Conservation (phyloP, 169 alveolate genomes). For the Eimeria praecox region DNA sequence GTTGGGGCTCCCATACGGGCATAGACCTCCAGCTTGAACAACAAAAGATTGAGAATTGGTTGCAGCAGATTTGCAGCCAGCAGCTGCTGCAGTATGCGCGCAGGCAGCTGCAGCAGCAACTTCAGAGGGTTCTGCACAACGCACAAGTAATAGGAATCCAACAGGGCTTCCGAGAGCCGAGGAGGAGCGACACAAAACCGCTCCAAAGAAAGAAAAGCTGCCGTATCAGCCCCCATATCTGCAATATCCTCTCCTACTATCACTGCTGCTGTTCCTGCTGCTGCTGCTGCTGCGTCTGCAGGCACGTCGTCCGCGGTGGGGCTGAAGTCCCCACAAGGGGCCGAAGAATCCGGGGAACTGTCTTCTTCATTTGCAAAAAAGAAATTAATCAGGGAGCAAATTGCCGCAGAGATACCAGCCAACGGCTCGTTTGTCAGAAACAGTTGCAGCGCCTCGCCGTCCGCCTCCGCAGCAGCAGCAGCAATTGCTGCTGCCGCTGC, state of each 20-base stretch:
- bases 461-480: constrained; percentile 39
- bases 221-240: too few relatives aligned
- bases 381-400: not conserved
- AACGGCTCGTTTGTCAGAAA: constrained; percentile 11
- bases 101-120: constrained; percentile 76
- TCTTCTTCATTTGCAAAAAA: not conserved
- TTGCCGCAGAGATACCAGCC: constrained; percentile 34
- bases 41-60: not conserved
- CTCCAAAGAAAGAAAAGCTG: not conserved
- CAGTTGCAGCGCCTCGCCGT: constrained; percentile 21
- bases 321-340: not conserved
- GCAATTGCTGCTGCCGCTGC: not conserved
- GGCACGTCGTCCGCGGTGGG: constrained; percentile 13
- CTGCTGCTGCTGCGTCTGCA: not conserved
- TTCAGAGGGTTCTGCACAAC: constrained; percentile 57
- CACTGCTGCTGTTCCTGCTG: not conserved
- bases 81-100: constrained; percentile 25
- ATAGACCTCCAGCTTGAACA: constrained; percentile 61
- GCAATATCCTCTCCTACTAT: not conserved
- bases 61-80: constrained; percentile 24
- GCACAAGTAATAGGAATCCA: constrained; percentile 49
- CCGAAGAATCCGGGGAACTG: not conserved
- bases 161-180: not conserved
- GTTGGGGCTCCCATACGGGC: constrained; percentile 72
- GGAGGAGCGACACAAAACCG: not conserved